Evolutionary conservation across 176 grass and related monocot genomes (phyloP), one percentile per base, ranked within the genome.

Genomic region (maize (Zea mays)): DNA sequence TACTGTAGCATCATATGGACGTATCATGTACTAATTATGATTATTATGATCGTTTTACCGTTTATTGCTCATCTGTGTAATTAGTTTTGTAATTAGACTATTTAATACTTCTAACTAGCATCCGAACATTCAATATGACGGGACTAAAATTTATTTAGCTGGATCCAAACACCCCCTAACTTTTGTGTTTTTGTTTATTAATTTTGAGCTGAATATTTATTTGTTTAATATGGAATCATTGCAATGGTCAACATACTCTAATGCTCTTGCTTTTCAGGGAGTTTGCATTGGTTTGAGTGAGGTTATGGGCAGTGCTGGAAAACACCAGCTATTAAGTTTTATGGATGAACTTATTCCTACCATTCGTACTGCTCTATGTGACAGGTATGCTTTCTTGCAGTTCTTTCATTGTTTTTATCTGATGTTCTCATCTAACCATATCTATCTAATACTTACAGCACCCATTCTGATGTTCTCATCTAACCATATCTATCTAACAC

Each of bases 221-320:
- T 62, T 62, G 16, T 69, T 74, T 16, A 62, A 56, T 79, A 47
- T 88, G 49, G 10, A 62, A 45, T 69, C 50, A 10, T 69, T 2
- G n/a, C 10, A 62, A 45, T 66, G 52, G 60, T 59, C 65, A 50
- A 27, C 76, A 62, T 59, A 54, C 17, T 83, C 5, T 14, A 70
- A 63, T 43, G 8, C 10, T 83, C 54, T 79, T 70, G 7, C 45
- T 85, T 86, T 79, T 75, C 71, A 98, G 95, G 95, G 95, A n/a
- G 95, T 98, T 76, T 98, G 95, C 83, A 98, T 98, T 57, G 95
- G 95, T 76, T 90, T 98, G 85, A 98, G 91, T 78, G 95, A 98
- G 78, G 95, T 98, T 70, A 94, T 98, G 95, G 95, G 87, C 59
- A 94, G 91, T 49, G 95, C 91, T 35, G 95, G 95, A 72, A 98